Evolutionary conservation across 2,329 filamentous ascomycete genomes (phyloP), one percentile per base, ranked within the genome.

Genomic region (Colletotrichum sp.): DNA sequence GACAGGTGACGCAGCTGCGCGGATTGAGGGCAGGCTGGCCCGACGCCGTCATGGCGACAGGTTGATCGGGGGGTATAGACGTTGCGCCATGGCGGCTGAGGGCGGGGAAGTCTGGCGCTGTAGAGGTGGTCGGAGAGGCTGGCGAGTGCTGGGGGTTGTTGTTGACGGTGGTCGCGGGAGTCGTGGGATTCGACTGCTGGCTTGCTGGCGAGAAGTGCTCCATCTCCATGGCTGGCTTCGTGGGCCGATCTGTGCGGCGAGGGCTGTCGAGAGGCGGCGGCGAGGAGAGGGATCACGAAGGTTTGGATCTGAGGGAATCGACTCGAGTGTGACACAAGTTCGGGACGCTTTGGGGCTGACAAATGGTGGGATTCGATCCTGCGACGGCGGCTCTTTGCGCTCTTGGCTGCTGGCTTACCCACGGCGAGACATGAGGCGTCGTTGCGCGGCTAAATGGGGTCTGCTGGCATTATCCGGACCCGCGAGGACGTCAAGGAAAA

Each of bases 1-100:
- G 85, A 77, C 88, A 89, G 52, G 87, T 89, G 21, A 89, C 87
- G 78, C 88, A 89, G 77, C 87, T 89, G 76, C 88, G 84, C 34
- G 88, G 88, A 77, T 89, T 89, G 63, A 89, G 74, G 48, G 83
- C 83, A 8, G 84, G 83, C 28, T 80, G 78, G 16, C 80, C 78
- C 24, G 75, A 71, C 12, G 77, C 59, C 55, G 77, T 68, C 65
- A 76, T 68, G 61, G 77, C 75, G 12, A 77, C 72, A 21, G 77
- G 75, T 13, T 77, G 77, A 13, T 77, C 77, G 48, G 72, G 75
- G 16, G 77, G 48, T 36, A 78, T 77, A 2, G 72, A 75, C 14
- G 70, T 77, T 21, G 74, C 74, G 52, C 74, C 74, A 70, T 76
- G 74, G 7, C 74, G 74, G 21, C 21, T 65, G 66, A 71, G 65